Evolutionary conservation across 2,329 filamentous ascomycete genomes (phyloP).

Genomic region (Fusarium verrucosum): DNA sequence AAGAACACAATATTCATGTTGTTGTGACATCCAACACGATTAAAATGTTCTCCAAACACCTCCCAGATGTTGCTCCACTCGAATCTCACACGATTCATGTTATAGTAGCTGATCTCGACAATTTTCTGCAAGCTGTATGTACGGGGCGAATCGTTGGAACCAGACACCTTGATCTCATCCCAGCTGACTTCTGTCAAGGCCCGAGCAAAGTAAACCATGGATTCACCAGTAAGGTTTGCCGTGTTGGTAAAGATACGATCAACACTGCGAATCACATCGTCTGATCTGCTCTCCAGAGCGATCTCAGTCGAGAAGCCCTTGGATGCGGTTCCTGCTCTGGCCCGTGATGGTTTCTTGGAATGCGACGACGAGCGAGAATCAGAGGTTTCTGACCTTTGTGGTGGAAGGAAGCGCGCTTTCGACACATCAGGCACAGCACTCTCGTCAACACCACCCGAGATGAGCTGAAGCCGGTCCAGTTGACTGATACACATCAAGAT

Average conservation of each 20-base stretch:
- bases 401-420: conserved; percentile 76
- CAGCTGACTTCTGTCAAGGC: conserved; percentile 96
- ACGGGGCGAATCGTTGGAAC: conserved; percentile 91
- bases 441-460: conserved; percentile 94
- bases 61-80: conserved; percentile 99
- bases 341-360: conserved; percentile 58
- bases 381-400: conserved; percentile 61
- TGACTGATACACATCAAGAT: conserved; percentile 95
- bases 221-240: conserved; percentile 89
- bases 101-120: conserved; percentile 99
- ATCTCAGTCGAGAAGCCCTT: conserved; percentile 79
- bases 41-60: conserved; percentile 98
- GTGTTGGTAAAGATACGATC: conserved; percentile 98
- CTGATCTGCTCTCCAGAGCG: conserved; percentile 89
- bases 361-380: conserved; percentile 75
- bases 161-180: conserved; percentile 98
- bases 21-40: conserved; percentile 93
- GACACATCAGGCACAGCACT: conserved; percentile 91
- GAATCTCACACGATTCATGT: conserved; percentile 97
- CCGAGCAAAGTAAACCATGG: conserved; percentile 93
- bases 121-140: conserved; percentile 98
- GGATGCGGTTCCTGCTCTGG: conserved; percentile 66
- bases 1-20: conserved; percentile 99
- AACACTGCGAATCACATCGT: conserved; percentile 90
- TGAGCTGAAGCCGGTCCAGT: conserved; percentile 91